Conservation (phyloP, 345 rosid species). For the Excoecaria agallocha region DNA sequence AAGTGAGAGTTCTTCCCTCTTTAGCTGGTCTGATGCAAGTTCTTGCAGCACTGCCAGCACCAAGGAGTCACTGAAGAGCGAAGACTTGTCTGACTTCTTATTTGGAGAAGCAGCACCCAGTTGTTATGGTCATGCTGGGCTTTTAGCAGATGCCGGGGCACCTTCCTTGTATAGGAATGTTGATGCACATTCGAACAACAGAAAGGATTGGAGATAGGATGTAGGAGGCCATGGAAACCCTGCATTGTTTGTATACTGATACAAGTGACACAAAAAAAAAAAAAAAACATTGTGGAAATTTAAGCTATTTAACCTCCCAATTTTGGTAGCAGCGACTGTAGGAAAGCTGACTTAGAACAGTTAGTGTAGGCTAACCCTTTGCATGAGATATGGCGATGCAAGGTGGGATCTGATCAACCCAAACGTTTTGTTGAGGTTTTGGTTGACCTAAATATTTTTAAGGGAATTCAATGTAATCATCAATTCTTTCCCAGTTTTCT, state of each 20-base stretch:
- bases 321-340: constrained; percentile 26
- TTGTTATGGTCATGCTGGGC: constrained; percentile 36
- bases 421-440: constrained; percentile 52
- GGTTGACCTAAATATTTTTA: constrained; percentile 24
- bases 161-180: constrained; percentile 20
- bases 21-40: constrained; percentile 77
- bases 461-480: background rate
- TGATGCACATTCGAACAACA: constrained; percentile 15
- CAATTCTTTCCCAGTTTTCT: background rate
- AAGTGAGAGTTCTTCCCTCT: constrained; percentile 75
- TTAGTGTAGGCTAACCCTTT: constrained; percentile 27
- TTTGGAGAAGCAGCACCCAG: constrained; percentile 55
- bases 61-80: constrained; percentile 65
- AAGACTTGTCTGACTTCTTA: constrained; percentile 65
- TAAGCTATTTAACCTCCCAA: constrained; percentile 17
- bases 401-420: constrained; percentile 35
- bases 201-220: constrained; percentile 8
- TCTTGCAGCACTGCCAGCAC: constrained; percentile 75
- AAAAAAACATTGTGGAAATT: constrained; percentile 5
- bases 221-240: constrained; percentile 19
- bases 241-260: constrained; percentile 34
- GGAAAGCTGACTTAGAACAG: constrained; percentile 18
- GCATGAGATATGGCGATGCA: constrained; percentile 22
- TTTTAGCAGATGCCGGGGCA: constrained; percentile 13
- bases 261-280: constrained; percentile 10